Evolutionary conservation across 2,329 filamentous ascomycete species (phyloP).

Genomic region (Colletotrichum higginsianum): DNA sequence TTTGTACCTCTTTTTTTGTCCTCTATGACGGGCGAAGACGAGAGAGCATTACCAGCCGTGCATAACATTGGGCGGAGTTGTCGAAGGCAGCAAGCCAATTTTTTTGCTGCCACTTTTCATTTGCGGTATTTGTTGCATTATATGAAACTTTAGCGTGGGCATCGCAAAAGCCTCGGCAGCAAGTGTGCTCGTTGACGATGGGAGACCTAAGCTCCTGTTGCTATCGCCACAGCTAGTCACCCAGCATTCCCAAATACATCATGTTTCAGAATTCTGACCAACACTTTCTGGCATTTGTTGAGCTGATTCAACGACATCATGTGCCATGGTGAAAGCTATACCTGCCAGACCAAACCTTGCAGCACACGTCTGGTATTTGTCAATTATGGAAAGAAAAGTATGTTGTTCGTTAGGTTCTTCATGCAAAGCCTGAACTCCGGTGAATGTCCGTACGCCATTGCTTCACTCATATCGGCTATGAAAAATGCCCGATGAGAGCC

Average conservation of each 20-base stretch:
- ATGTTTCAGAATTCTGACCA: not conserved
- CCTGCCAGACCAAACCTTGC: too few species aligned
- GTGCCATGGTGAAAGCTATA: not conserved
- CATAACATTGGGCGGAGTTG: constrained; percentile 39
- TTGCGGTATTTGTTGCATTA: not conserved
- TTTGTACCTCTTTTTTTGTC: constrained; percentile 8
- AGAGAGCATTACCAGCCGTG: constrained; percentile 23
- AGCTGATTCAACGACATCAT: not conserved
- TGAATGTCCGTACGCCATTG: not conserved
- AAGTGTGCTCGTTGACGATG: not conserved
- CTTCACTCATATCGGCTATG: not conserved
- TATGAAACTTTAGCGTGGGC: constrained; percentile 16
- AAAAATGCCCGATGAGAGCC: not conserved
- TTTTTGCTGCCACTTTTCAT: not conserved
- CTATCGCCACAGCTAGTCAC: not conserved
- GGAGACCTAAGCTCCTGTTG: not conserved
- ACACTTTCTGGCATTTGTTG: not conserved
- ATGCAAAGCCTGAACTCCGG: too few species aligned
- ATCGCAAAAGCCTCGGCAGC: constrained; percentile 19
- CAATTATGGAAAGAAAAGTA: too few species aligned
- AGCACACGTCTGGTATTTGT: not conserved
- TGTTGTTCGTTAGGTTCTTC: too few species aligned
- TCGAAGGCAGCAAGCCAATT: constrained; percentile 16
- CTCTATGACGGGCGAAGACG: constrained; percentile 10
- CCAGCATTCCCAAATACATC: not conserved